phyloP scores from a whole-genome alignment of 805 yeast species.

The Pichia phayaonensis region DNA sequence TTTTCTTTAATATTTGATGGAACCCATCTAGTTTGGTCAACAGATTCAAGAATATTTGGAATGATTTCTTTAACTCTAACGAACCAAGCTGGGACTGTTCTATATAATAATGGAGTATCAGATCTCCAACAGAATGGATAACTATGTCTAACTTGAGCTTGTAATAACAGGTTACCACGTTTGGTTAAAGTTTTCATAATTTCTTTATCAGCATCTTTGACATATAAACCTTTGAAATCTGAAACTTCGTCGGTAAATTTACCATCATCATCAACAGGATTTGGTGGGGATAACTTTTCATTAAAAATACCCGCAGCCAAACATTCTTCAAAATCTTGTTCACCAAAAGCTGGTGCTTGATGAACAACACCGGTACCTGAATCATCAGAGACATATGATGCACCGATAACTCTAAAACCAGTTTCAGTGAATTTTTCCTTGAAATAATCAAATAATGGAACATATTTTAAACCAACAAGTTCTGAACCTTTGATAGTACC shows the following conservation, averaged over 20 bases:
- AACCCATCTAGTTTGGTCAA: constrained; percentile 89
- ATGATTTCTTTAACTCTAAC: constrained; percentile 81
- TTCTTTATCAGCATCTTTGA: constrained; percentile 90
- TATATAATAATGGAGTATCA: constrained; percentile 92
- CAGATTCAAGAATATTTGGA: constrained; percentile 83
- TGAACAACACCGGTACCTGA: constrained; percentile 99
- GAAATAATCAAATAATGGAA: constrained; percentile 79
- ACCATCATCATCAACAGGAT: constrained; percentile 93
- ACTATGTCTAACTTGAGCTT: constrained; percentile 84
- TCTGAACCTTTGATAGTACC: constrained; percentile 76
- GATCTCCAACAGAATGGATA: constrained; percentile 99
- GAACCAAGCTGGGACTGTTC: constrained; percentile 98
- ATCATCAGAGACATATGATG: constrained; percentile 80
- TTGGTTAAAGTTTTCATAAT: constrained; percentile 81
- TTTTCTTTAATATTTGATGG: constrained; percentile 86
- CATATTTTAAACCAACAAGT: constrained; percentile 70
- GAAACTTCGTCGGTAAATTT: constrained; percentile 67
- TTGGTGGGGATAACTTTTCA: constrained; percentile 71
- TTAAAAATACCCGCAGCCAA: constrained; percentile 65
- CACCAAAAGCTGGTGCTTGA: constrained; percentile 99
- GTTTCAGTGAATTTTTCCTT: constrained; percentile 63
- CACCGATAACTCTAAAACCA: constrained; percentile 78
- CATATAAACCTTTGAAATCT: constrained; percentile 75
- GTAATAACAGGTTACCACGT: constrained; percentile 64
- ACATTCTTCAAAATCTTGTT: constrained; percentile 88